phyloP scores from a whole-genome alignment of 371 early-diverging fungal genomes.

The Furculomyces boomerangus region DNA sequence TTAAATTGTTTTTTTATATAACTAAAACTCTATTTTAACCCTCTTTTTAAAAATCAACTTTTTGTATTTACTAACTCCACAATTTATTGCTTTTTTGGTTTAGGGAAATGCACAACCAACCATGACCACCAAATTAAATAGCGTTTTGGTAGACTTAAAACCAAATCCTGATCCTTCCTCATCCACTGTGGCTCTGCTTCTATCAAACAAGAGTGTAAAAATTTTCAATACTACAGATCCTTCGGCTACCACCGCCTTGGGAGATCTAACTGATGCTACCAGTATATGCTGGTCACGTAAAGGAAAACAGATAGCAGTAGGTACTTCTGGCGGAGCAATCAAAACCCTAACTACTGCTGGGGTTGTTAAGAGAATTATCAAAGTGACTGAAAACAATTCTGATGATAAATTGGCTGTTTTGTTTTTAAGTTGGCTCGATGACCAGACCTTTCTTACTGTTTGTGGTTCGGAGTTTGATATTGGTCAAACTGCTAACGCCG shows the following conservation, averaged over 20 bases:
- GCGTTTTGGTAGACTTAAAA: conserved; percentile 15
- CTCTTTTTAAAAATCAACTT: not conserved
- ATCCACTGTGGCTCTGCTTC: conserved; percentile 10
- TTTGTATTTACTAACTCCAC: not conserved
- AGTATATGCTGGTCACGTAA: conserved; percentile 24
- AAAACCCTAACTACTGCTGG: conserved; percentile 14
- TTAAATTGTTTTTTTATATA: not conserved
- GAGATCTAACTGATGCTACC: not conserved
- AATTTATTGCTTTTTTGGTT: not conserved
- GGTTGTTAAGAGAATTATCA: conserved; percentile 12
- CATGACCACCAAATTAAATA: conserved; percentile 3
- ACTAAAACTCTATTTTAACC: not conserved
- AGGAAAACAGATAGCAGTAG: conserved; percentile 25
- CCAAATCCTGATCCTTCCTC: conserved; percentile 16
- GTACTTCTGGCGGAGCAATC: conserved; percentile 6
- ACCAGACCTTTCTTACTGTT: conserved; percentile 16
- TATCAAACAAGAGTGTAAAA: conserved; percentile 6
- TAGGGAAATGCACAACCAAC: conserved; percentile 3
- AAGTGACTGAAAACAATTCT: conserved; percentile 7
- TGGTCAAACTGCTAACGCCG: not conserved
- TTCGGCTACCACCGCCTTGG: conserved; percentile 3
- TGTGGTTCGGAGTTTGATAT: conserved; percentile 7
- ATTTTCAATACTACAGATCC: conserved; percentile 8
- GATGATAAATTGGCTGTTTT: conserved; percentile 5
- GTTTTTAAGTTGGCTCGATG: conserved; percentile 19